Evolutionary conservation across 148 eudicot species (phyloP), one percentile per base, ranked within the genome.

Genomic region (Arctostaphylos glauca): DNA sequence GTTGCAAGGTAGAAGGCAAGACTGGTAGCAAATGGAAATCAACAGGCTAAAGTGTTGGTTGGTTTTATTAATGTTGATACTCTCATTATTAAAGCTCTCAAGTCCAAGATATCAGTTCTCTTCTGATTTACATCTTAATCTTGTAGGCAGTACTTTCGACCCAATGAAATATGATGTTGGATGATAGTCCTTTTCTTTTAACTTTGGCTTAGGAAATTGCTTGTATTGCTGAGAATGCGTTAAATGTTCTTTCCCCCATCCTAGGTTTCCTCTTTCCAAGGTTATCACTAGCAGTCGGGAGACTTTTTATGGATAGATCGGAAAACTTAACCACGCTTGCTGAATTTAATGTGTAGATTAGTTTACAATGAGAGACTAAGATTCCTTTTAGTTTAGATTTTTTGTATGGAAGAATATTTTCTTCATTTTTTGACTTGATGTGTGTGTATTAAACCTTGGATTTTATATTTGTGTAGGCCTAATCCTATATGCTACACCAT

Each of bases 41-140:
- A 50, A 50, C 53, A 50, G 9, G 53, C 97, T 15, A 95, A 95
- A 90, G 93, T 93, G 68, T 88, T 91, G n/a, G 97, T 92, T 84
- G 98, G 98, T 48, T 93, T 95, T 89, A 86, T 95, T 70, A 92
- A 92, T 83, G 89, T 86, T 25, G 96, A 95, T 85, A 88, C 93
- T 55, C 91, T 95, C 49, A 91, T 88, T 48, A 93, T 95, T 68
- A 93, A 92, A 88, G 97, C 98, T 72, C 97, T 72, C 97, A 95
- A 89, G 97, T 95, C 83, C 98, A 95, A 87, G 95, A 93, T 77
- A 87, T 95, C 85, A 93, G 97, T 97, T 95, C 84, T 80, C 56
- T 79, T 54, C 19, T 71, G 83, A 43, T 12, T 59, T 13, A 55
- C 19, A 56, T 79, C 53, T 44, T 44, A 41, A 48, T 80, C 25